Evolutionary conservation across 139 green algal species (phyloP).

Genomic region (Volvox reticuliferus): DNA sequence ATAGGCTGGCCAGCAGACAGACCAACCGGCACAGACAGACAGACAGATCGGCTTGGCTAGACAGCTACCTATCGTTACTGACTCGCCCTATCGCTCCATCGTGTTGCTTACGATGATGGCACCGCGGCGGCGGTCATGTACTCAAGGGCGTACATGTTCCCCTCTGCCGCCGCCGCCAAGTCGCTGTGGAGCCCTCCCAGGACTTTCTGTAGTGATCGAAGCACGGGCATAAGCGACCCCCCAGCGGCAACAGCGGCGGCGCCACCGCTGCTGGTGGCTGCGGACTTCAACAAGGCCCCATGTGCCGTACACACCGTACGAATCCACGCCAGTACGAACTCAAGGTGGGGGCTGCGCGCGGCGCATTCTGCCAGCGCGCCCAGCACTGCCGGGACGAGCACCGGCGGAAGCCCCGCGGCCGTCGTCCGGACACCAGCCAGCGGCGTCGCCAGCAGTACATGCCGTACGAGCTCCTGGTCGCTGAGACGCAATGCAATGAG

Average conservation of each 20-base stretch:
- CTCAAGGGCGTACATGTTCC: slow-evolving; percentile 84
- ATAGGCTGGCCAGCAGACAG: too few relatives aligned
- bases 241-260: not conserved
- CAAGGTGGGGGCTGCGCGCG: slow-evolving; percentile 78
- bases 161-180: slow-evolving; percentile 71
- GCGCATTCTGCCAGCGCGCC: slow-evolving; percentile 70
- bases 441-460: slow-evolving; percentile 72
- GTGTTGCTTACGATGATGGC: not conserved
- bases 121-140: slow-evolving; percentile 71
- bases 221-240: slow-evolving; percentile 35
- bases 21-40: not conserved
- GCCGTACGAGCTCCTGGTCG: slow-evolving; percentile 75
- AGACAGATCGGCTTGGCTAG: not conserved
- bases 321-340: slow-evolving; percentile 86
- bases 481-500: slow-evolving; percentile 87
- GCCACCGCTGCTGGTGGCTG: not conserved
- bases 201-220: slow-evolving; percentile 79
- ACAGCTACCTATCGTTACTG: not conserved
- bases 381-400: slow-evolving; percentile 67
- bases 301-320: slow-evolving; percentile 68
- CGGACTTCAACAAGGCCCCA: slow-evolving; percentile 64
- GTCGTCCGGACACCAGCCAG: slow-evolving; percentile 60
- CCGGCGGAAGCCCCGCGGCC: slow-evolving; percentile 69
- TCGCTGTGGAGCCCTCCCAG: slow-evolving; percentile 76
- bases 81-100: not conserved